Evolutionary conservation across 805 yeast genomes (phyloP), one percentile per base, ranked within the genome.

Genomic region (Ogataea ramenticola): DNA sequence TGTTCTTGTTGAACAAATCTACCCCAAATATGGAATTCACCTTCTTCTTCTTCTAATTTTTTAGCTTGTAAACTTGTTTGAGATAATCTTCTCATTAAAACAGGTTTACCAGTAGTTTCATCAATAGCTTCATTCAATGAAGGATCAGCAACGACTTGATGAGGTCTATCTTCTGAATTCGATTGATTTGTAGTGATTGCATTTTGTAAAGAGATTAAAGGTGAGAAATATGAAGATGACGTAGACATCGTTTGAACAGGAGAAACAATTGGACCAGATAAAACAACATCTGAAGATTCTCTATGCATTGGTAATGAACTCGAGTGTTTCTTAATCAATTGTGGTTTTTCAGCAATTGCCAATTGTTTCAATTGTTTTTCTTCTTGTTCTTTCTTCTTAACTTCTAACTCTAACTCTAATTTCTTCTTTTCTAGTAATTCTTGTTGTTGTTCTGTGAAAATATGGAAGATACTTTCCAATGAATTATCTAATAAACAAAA

Each of bases 1-100:
- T 60, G 57, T 47, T 82, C 77, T 55, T 79, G 86, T 57, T 81
- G 85, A 50, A 87, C 80, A 54, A 79, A 86, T 55, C 80, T 78
- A 17, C 95, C 95, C 80, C 88, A 80, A 64, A 84, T 80, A 61
- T 86, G 96, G 50, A 88, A 74, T 56, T 86, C 95, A 54, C 96
- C 97, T 67, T 89, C 97, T 59, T 89, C 97, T 48, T 80, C 81
- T 58, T 88, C 96, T 61, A 85, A 87, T 49, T 75, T 77, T 60
- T 78, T 82, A 15, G 89, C 87, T 55, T 84, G 79, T 11, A 75
- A 53, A 10, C 86, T 74, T 1, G 85, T 80, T 49, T 77, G 83
- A 0, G 87, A 80, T 5, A 76, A 65, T 5, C 81, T 77, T 51
- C 82, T 71, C 62, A 80, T 73, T 48, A 82, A 64, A 19, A 84